Conservation (phyloP, 139 green algal species). For the Closterium sp. region DNA sequence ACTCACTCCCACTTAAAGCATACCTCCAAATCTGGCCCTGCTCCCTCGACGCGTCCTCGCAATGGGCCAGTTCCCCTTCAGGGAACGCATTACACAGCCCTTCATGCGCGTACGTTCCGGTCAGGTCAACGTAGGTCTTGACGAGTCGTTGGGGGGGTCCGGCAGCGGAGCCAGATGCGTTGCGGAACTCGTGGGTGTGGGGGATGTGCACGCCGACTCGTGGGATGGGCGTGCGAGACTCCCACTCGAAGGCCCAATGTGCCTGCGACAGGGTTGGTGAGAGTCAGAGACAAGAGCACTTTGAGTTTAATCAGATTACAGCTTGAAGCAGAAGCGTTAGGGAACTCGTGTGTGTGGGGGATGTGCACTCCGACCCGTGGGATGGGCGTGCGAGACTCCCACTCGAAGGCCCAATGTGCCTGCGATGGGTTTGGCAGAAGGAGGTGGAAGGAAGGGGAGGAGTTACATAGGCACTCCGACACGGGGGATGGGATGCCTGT, state of each 20-base stretch:
- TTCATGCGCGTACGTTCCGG: not conserved
- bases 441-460: not conserved
- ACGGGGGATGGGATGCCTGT: not conserved
- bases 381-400: not conserved
- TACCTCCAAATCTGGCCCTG: constrained; percentile 1
- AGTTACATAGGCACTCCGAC: not conserved
- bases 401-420: not conserved
- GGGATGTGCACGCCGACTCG: not conserved
- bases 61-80: not conserved
- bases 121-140: not conserved
- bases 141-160: not conserved
- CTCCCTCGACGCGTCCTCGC: not conserved
- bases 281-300: too few species aligned
- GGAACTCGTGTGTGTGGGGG: not conserved
- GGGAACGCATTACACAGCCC: not conserved
- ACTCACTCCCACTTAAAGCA: not conserved
- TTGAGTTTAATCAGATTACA: too few species aligned
- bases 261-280: not conserved
- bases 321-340: not conserved
- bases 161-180: not conserved
- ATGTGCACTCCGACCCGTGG: not conserved
- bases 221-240: not conserved
- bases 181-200: not conserved
- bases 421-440: not conserved
- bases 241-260: not conserved